Base-by-base conservation (phyloP, 2,329 filamentous ascomycete genomes). In the Fusarium paranaense region DNA sequence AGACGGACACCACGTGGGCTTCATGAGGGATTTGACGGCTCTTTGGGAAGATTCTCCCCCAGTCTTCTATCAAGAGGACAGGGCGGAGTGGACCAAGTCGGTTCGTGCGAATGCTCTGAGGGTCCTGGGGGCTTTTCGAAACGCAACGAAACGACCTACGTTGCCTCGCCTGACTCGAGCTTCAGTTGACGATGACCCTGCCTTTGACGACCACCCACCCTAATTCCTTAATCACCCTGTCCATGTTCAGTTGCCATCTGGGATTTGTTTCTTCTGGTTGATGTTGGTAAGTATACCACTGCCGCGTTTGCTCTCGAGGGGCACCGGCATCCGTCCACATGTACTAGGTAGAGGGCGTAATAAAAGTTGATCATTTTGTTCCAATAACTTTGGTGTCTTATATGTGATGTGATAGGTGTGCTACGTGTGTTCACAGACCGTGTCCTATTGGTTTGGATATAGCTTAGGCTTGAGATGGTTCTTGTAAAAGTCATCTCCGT, bases 1-100 rank as follows among this genome's bases (percentile, higher is more conserved):
- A 54, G 72, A 71, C 71, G 66, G 74, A 75, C 76, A 75, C 72
- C 76, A 76, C 70, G 78, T 82, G 81, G 81, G 82, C 80, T 82
- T 83, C 81, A 37, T 82, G 82, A 83, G 81, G 82, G 81, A 82
- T 83, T 83, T 82, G 80, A 78, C 78, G 78, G 81, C 78, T 79
- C 70, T 76, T 77, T 80, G 80, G 80, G 72, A 79, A 76, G 70
- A 79, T 69, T 69, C 70, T 78, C 70, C 64, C 68, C 61, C 22
- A 62, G 71, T 65, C 73, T 66, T 47, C 10, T 40, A n/a, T 45
- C 20, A 42, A 32, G 35, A 50, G 50, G 68, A 54, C 60, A 70
- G 70, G 33, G 70, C 11, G 71, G 73, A 77, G 78, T 78, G 73
- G 79, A 81, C 77, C 78, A 81, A 81, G 72, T 72, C 78, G 80